phyloP scores from a whole-genome alignment of 208 protist species.

The Trichomonas tenax region DNA sequence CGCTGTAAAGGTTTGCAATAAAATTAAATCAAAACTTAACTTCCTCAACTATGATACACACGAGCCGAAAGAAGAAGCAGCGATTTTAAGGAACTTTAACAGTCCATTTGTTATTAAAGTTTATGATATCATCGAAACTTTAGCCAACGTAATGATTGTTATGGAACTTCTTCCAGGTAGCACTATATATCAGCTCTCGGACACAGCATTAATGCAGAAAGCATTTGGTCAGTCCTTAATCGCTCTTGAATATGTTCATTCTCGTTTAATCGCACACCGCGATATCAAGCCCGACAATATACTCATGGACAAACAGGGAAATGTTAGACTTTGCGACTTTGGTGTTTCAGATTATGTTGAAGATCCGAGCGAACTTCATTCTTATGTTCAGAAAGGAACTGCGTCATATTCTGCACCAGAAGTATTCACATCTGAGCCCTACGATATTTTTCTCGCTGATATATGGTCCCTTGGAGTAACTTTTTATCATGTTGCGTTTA shows the following conservation, averaged over 20 bases:
- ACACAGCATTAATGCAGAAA: not conserved
- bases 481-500: not conserved
- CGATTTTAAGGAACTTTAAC: not conserved
- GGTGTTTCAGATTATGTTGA: slow-evolving; percentile 70
- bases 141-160: not conserved
- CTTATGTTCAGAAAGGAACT: slow-evolving; percentile 69
- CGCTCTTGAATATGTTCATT: slow-evolving; percentile 84
- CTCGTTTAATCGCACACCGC: slow-evolving; percentile 81
- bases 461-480: slow-evolving; percentile 86
- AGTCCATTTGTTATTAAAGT: not conserved
- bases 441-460: slow-evolving; percentile 50
- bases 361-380: slow-evolving; percentile 63
- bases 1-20: not conserved
- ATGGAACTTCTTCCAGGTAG: not conserved
- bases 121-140: not conserved
- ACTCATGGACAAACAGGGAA: slow-evolving; percentile 54
- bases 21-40: not conserved
- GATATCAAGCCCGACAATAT: slow-evolving; percentile 73
- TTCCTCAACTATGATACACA: not conserved
- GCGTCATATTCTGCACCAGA: slow-evolving; percentile 86
- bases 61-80: not conserved
- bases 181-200: not conserved
- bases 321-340: slow-evolving; percentile 86
- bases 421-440: slow-evolving; percentile 50
- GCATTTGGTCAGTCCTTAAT: slow-evolving; percentile 59